phyloP scores from a whole-genome alignment of 306 rosid genomes.

The Cucumis hystrix region DNA sequence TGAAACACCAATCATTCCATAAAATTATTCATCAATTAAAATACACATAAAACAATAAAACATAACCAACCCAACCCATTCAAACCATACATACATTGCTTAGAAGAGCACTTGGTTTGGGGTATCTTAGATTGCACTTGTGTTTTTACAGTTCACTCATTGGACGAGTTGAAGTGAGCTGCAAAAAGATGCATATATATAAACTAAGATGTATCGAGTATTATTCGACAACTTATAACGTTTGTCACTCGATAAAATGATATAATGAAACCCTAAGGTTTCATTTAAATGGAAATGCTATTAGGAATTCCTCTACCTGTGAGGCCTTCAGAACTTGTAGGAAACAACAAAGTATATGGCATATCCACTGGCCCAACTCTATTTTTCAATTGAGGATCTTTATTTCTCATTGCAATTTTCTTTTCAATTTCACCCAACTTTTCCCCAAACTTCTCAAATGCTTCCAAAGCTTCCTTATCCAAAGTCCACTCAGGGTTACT shows the following conservation, averaged over 20 bases:
- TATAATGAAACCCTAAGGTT: not conserved
- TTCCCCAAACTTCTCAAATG: conserved; percentile 35
- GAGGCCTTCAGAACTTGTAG: conserved; percentile 40
- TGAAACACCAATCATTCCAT: not conserved
- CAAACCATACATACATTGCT: not conserved
- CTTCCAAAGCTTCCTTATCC: conserved; percentile 28
- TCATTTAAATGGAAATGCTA: conserved; percentile 34
- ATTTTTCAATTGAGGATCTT: conserved; percentile 30
- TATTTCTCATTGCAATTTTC: conserved; percentile 20
- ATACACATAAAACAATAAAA: not conserved
- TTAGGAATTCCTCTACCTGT: conserved; percentile 65
- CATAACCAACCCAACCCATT: not conserved
- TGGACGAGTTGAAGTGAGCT: too few relatives aligned
- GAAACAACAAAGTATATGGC: conserved; percentile 51
- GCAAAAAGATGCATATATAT: too few relatives aligned
- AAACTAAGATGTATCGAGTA: too few relatives aligned
- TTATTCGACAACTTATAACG: not conserved
- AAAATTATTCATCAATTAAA: not conserved
- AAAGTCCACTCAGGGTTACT: conserved; percentile 54
- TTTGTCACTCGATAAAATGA: not conserved
- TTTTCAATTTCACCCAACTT: conserved; percentile 30
- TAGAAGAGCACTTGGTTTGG: too few relatives aligned
- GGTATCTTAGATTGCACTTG: too few relatives aligned
- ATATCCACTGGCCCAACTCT: conserved; percentile 42
- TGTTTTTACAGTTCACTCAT: too few relatives aligned